Percentiles rank a stretch among this genome's conserved stretches.
phyloP scores from a whole-genome alignment of 148 eudicot genomes.

The Talinum fruticosum region DNA sequence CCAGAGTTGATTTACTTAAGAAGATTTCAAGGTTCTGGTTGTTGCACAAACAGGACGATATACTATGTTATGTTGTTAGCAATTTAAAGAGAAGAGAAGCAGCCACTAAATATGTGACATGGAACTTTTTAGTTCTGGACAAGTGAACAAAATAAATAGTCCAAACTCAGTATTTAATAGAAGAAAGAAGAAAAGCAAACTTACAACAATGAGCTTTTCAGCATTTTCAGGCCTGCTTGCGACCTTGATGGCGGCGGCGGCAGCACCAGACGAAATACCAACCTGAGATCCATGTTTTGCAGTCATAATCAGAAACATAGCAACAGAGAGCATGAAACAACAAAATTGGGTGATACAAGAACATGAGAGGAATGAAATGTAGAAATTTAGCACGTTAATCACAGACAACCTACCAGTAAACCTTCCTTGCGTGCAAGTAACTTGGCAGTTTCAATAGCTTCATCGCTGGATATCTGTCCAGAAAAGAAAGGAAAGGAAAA shows the following conservation, averaged over 20 bases:
- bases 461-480: slow-evolving; percentile 58
- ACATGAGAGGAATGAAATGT: neutral
- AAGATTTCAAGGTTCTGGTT: no score
- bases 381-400: neutral
- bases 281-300: slow-evolving; percentile 39
- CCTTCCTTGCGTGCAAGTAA: slow-evolving; percentile 73
- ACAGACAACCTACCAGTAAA: slow-evolving; percentile 42
- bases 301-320: neutral
- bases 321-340: neutral
- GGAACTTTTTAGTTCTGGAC: neutral
- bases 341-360: neutral
- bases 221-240: slow-evolving; percentile 85
- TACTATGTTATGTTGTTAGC: neutral
- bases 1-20: no score
- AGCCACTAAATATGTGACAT: neutral
- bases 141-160: neutral
- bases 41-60: neutral
- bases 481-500: neutral
- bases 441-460: slow-evolving; percentile 73
- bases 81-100: neutral
- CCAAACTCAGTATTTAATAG: neutral
- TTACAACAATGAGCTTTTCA: slow-evolving; percentile 90
- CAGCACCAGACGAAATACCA: slow-evolving; percentile 97
- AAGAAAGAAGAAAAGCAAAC: slow-evolving; percentile 19
- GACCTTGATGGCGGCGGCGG: slow-evolving; percentile 79